Conservation (phyloP, 2,329 filamentous ascomycete species). For the Leptographium radiaticola region DNA sequence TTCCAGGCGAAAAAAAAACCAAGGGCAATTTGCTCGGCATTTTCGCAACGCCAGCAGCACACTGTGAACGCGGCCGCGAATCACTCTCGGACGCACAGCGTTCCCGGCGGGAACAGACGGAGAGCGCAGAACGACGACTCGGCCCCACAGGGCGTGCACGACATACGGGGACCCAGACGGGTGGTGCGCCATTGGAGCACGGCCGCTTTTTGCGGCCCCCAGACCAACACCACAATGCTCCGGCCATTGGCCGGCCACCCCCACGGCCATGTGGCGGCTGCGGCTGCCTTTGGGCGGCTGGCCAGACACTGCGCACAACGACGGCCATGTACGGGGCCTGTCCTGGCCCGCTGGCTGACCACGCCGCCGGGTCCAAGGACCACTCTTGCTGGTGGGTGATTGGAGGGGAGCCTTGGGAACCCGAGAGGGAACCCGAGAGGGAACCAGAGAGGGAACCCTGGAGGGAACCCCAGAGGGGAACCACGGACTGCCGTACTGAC, state of each 20-base stretch:
- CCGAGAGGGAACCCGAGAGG: too few relatives aligned
- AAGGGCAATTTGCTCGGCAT: too few relatives aligned
- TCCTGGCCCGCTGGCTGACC: constrained; percentile 29
- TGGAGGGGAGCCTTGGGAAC: neutral
- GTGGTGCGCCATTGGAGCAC: neutral
- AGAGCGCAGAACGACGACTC: too few relatives aligned
- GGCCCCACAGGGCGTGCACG: too few relatives aligned
- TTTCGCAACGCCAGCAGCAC: too few relatives aligned
- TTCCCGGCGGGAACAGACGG: too few relatives aligned
- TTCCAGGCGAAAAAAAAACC: too few relatives aligned
- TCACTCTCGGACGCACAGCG: too few relatives aligned
- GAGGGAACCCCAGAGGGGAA: neutral
- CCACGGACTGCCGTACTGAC: constrained; percentile 6
- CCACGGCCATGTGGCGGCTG: constrained; percentile 19
- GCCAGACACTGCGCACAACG: constrained; percentile 30
- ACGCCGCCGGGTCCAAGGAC: constrained; percentile 19
- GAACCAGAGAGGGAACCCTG: neutral
- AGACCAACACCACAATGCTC: constrained; percentile 17
- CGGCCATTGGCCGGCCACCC: constrained; percentile 20
- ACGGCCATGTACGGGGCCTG: constrained; percentile 18
- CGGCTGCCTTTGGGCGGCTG: constrained; percentile 36
- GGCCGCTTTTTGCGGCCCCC: neutral
- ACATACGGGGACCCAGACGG: too few relatives aligned
- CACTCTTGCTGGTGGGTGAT: constrained; percentile 27
- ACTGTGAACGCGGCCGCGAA: too few relatives aligned